Evolutionary conservation across 257 asterid genomes (phyloP).

Genomic region (Ilex aquifolium): DNA sequence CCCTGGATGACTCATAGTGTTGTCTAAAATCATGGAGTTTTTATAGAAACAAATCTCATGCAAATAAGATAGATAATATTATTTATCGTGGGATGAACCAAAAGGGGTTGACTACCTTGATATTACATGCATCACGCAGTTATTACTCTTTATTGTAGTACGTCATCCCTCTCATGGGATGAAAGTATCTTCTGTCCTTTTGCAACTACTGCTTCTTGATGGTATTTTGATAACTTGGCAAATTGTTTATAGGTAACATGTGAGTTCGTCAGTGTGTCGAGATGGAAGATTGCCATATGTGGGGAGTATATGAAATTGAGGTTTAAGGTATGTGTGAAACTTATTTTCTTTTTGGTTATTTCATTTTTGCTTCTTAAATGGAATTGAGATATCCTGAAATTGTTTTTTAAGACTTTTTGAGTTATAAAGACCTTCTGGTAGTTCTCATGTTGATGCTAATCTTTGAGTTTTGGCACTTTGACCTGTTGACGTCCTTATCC

Average conservation of each 20-base stretch:
- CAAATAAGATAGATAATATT: no score
- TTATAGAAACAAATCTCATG: no score
- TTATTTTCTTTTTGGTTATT: not conserved
- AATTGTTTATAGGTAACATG: conserved; percentile 53
- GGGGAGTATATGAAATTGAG: conserved; percentile 89
- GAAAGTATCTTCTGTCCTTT: not conserved
- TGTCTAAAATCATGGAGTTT: no score
- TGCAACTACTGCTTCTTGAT: conserved; percentile 12
- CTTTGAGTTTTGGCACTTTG: not conserved
- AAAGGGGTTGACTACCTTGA: no score
- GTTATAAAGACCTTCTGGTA: not conserved
- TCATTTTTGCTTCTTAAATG: not conserved
- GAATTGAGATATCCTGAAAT: not conserved
- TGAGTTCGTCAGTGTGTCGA: conserved; percentile 79
- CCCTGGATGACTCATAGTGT: no score
- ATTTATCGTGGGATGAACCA: no score
- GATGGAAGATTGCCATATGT: conserved; percentile 94
- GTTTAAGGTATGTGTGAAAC: conserved; percentile 46
- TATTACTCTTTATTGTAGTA: no score
- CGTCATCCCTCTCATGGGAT: no score
- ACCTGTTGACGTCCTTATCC: conserved; percentile 13
- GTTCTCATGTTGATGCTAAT: conserved; percentile 10
- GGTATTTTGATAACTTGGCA: conserved; percentile 1
- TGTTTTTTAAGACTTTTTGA: not conserved
- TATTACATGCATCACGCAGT: no score